Evolutionary conservation across 1,284 basidiomycete genomes (phyloP).

Genomic region (Laetiporus sulphureus): DNA sequence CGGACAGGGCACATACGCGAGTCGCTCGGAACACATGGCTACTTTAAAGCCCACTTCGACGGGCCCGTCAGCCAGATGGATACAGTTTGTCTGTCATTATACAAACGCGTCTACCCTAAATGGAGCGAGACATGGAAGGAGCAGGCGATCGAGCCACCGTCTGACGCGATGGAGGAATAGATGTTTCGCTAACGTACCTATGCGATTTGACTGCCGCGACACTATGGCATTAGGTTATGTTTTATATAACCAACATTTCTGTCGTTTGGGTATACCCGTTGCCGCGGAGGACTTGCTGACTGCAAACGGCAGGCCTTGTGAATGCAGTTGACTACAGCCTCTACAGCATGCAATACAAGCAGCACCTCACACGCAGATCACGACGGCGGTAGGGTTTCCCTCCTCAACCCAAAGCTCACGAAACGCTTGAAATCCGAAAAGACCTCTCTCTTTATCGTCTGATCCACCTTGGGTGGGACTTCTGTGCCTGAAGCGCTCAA

Average conservation of each 20-base stretch:
- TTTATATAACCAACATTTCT: too few relatives aligned
- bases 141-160: slow-evolving; percentile 2
- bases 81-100: slow-evolving; percentile 85
- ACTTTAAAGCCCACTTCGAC: slow-evolving; percentile 97
- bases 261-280: too few relatives aligned
- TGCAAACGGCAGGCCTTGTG: too few relatives aligned
- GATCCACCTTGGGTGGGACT: slow-evolving; percentile 31
- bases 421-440: slow-evolving; percentile 83
- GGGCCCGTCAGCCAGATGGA: slow-evolving; percentile 96
- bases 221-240: too few relatives aligned
- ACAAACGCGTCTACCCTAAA: slow-evolving; percentile 87
- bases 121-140: slow-evolving; percentile 59
- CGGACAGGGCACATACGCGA: slow-evolving; percentile 90
- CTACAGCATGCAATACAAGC: too few relatives aligned
- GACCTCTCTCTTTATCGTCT: slow-evolving; percentile 57
- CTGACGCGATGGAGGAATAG: slow-evolving; percentile 31
- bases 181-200: neutral
- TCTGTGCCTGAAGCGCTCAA: slow-evolving; percentile 44
- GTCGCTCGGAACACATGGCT: slow-evolving; percentile 95
- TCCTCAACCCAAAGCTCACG: slow-evolving; percentile 77
- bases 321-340: too few relatives aligned
- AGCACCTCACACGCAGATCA: too few relatives aligned
- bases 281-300: too few relatives aligned
- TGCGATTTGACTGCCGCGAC: too few relatives aligned
- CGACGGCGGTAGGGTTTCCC: slow-evolving; percentile 47